Conservation (phyloP, 1,284 basidiomycete species). For the Volvariella volvacea region DNA sequence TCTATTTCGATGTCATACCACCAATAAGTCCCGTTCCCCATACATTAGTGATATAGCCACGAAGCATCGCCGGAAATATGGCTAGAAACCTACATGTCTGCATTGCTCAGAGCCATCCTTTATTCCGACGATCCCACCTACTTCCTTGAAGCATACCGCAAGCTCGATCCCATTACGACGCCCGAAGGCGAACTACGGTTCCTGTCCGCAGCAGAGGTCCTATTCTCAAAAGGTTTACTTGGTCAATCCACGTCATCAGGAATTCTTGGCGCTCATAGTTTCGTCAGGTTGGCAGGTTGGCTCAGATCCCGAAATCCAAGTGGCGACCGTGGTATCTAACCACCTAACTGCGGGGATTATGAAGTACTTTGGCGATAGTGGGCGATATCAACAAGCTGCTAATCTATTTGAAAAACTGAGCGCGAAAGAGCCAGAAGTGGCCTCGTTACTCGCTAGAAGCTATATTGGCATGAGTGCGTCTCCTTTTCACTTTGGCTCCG, state of each 20-base stretch:
- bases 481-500: not conserved
- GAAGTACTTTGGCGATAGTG: constrained; percentile 96
- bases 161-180: constrained; percentile 90
- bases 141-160: constrained; percentile 89
- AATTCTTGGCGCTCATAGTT: not conserved
- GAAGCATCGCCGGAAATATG: constrained; percentile 91
- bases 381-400: constrained; percentile 82
- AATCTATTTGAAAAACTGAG: constrained; percentile 93
- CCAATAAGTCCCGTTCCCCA: not conserved
- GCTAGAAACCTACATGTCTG: constrained; percentile 97
- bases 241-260: not conserved
- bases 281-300: constrained; percentile 93
- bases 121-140: constrained; percentile 96
- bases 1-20: constrained; percentile 10
- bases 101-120: constrained; percentile 84
- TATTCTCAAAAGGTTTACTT: constrained; percentile 80
- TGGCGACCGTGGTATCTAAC: constrained; percentile 96
- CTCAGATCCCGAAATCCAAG: constrained; percentile 97
- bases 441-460: constrained; percentile 81
- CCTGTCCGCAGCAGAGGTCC: constrained; percentile 82
- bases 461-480: constrained; percentile 96
- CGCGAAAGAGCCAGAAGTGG: constrained; percentile 84
- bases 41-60: constrained; percentile 49
- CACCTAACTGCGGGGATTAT: constrained; percentile 92
- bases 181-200: constrained; percentile 88